Evolutionary conservation across 164 flowering plant species (phyloP).

Genomic region (Aristolochia contorta): DNA sequence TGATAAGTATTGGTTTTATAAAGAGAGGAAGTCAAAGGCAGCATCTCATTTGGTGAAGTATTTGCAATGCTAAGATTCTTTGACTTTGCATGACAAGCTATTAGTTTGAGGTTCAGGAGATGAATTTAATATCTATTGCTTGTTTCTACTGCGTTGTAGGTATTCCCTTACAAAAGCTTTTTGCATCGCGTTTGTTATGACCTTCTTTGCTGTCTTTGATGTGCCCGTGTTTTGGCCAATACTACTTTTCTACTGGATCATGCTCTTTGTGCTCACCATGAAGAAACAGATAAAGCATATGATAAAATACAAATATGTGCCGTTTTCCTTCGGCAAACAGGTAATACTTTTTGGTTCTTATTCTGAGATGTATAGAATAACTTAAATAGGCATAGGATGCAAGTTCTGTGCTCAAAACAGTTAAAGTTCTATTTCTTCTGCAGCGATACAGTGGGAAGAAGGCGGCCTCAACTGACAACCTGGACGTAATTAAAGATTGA

Average conservation of each 20-base stretch:
- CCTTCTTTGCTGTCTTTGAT: slow-evolving; percentile 71
- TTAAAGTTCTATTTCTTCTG: not conserved
- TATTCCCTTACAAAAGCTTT: slow-evolving; percentile 65
- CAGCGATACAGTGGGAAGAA: slow-evolving; percentile 27
- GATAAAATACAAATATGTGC: slow-evolving; percentile 84
- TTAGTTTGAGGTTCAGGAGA: not conserved
- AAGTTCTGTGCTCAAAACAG: not conserved
- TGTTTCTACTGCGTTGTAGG: slow-evolving; percentile 28
- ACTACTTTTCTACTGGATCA: slow-evolving; percentile 72
- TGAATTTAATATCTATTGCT: not conserved
- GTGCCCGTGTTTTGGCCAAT: slow-evolving; percentile 95
- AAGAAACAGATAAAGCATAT: slow-evolving; percentile 74
- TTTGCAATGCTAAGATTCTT: no score
- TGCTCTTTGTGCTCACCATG: slow-evolving; percentile 66
- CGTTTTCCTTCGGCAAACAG: slow-evolving; percentile 75
- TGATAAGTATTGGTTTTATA: no score
- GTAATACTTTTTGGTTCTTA: slow-evolving; percentile 18
- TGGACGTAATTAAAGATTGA: slow-evolving; percentile 10
- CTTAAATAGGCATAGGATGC: not conserved
- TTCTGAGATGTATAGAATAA: not conserved
- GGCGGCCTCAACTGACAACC: slow-evolving; percentile 12
- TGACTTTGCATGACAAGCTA: no score
- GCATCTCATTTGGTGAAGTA: no score
- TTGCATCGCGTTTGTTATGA: slow-evolving; percentile 68
- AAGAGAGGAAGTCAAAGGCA: no score